Conservation (phyloP, 148 eudicot species). For the Heliosperma pusillum region DNA sequence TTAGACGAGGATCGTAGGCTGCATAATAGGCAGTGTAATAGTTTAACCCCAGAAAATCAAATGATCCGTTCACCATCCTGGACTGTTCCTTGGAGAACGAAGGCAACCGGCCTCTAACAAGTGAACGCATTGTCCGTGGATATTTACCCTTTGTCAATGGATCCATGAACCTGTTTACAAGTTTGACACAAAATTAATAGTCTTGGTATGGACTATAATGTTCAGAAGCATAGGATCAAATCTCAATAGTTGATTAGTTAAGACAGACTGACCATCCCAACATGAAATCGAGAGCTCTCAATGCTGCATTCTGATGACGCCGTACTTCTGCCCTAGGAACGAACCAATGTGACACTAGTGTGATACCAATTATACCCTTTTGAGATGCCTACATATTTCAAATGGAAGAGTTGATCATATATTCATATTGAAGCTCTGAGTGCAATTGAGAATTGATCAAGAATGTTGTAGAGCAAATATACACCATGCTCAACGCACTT, state of each 20-base stretch:
- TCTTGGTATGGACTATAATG: not conserved
- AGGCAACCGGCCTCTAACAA: conserved; percentile 26
- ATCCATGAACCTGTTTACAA: conserved; percentile 28
- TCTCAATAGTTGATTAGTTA: not conserved
- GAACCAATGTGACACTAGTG: conserved; percentile 41
- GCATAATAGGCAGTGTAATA: conserved; percentile 58
- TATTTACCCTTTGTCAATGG: conserved; percentile 33
- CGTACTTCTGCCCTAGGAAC: conserved; percentile 33
- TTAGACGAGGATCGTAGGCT: conserved; percentile 24
- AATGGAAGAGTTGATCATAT: not conserved
- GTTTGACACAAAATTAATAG: not conserved
- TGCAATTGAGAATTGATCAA: no score
- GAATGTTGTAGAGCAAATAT: no score
- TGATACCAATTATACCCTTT: conserved; percentile 51
- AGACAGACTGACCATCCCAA: conserved; percentile 48
- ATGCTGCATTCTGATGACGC: conserved; percentile 28
- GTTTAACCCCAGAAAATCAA: conserved; percentile 62
- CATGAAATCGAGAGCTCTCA: conserved; percentile 49
- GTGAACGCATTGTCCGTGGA: conserved; percentile 28
- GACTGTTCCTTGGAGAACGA: conserved; percentile 26
- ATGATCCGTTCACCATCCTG: conserved; percentile 33
- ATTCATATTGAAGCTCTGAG: not conserved
- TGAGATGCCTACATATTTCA: not conserved
- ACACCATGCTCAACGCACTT: no score
- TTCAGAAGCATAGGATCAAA: not conserved